phyloP scores from a whole-genome alignment of 192 early-diverging fungal genomes.

The Backusella luteola region DNA sequence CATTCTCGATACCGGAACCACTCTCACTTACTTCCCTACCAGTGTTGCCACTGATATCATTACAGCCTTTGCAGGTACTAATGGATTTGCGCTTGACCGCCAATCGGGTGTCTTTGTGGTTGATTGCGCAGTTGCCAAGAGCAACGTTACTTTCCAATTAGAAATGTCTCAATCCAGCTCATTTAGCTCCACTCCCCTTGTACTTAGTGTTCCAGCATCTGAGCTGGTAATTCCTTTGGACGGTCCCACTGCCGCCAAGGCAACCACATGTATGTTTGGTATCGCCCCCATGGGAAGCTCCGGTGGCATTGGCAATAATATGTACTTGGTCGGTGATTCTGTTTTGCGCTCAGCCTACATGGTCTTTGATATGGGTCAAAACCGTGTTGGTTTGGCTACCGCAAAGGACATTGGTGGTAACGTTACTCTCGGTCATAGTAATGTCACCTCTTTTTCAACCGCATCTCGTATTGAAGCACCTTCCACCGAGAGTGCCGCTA shows the following conservation, averaged over 20 bases:
- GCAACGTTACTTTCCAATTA: slow-evolving; percentile 9
- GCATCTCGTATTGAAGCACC: background rate
- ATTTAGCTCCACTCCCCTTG: slow-evolving; percentile 15
- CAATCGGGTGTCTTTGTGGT: slow-evolving; percentile 27
- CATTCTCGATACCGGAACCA: slow-evolving; percentile 39
- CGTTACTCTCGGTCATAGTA: background rate
- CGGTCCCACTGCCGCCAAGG: slow-evolving; percentile 12
- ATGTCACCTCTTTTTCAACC: background rate
- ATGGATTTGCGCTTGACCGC: slow-evolving; percentile 12
- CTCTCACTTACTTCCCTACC: slow-evolving; percentile 27
- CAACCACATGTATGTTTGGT: slow-evolving; percentile 31
- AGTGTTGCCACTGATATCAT: slow-evolving; percentile 19
- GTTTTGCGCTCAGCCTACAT: slow-evolving; percentile 34
- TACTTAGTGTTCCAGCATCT: slow-evolving; percentile 19
- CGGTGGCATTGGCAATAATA: slow-evolving; percentile 9
- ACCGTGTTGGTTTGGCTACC: slow-evolving; percentile 32
- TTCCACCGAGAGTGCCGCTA: background rate
- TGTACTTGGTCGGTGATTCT: slow-evolving; percentile 38
- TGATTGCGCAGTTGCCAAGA: slow-evolving; percentile 20
- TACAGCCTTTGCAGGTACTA: slow-evolving; percentile 14
- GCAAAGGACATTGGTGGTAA: slow-evolving; percentile 19
- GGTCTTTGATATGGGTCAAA: slow-evolving; percentile 40
- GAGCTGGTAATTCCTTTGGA: slow-evolving; percentile 33
- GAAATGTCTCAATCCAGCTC: slow-evolving; percentile 15
- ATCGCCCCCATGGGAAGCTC: slow-evolving; percentile 19